Evolutionary conservation across 1,284 basidiomycete species (phyloP), one percentile per base, ranked within the genome.

Genomic region (Rhodotorula sp.): DNA sequence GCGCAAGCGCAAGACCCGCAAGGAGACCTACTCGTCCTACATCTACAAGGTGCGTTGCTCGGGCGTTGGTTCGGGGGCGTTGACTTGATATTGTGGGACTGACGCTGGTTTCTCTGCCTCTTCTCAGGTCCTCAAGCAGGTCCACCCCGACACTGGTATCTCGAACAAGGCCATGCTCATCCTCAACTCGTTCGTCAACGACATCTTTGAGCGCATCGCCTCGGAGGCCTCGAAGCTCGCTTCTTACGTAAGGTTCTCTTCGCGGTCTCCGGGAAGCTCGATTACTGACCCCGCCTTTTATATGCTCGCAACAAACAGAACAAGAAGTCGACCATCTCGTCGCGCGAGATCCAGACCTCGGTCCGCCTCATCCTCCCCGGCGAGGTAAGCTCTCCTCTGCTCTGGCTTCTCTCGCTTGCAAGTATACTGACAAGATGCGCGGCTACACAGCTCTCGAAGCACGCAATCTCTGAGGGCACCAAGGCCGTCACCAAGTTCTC

Each of bases 91-190:
- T 1, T 5, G n/a, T 26, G 16, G 8, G 26, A 3, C 38, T 59
- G 57, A 59, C 57, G 5, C n/a, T 38, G 4, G 18, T 5, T 23
- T 5, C 4, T n/a, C 54, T 23, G 6, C 21, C 7, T 2, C 57
- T 26, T 5, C 60, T 49, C 28, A 77, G 70, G 90, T 93, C 76
- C 84, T 93, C 74, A 93, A 89, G 83, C 91, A 93, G 81, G 93
- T 97, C 74, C 93, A 97, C 85, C 94, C 71, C 31, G 75, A 83
- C 80, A 83, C 92, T 75, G 94, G 94, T 88, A 95, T 95, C 83
- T 90, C 91, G 72, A 95, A 95, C 88, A 97, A 95, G 86, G 93
- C 93, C 57, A 97, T 97, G 93, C 88, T 90, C 72, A 82, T 79
- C 71, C 75, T 80, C 47, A 75, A 66, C 77, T 78, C 77, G 66